Base-by-base conservation (phyloP, 768 basidiomycete genomes). In the Tylopilus plumbeoviolaceoides region DNA sequence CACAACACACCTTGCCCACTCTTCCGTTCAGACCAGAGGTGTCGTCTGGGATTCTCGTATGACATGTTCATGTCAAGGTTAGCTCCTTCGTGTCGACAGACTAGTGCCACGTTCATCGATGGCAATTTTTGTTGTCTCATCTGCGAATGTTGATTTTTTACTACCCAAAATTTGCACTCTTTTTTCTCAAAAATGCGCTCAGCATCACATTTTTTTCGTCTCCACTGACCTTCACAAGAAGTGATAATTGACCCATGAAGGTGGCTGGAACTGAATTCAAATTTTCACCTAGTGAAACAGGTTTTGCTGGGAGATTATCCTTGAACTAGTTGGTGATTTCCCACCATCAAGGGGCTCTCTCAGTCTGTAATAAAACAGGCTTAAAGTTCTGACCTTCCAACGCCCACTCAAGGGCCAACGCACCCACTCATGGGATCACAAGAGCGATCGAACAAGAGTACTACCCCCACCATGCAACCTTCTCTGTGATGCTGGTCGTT, bases 311-410 rank as follows among this genome's bases (percentile, higher is more conserved):
- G 15, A 51, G 18, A 38, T 27, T 43, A 7, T 36, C 30, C 42
- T 23, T 4, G 38, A 33, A 15, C 46, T 20, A 23, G 15, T 17
- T 20, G 47, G 51, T 31, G 39, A n/a, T 48, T 65, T 63, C 51
- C 61, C 55, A 47, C 57, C 41, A 0, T 56, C 50, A 10, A 28
- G 15, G 25, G 30, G 14, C n/a, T 12, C 14, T n/a, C 33, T 28
- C 9, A 20, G 40, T 40, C 40, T 25, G 39, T n/a, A 17, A 38
- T 44, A 48, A 47, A 47, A 25, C 11, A 17, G 1, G 1, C 10
- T 3, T 21, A 11, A 21, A n/a, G 30, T 8, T 7, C 20, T 46
- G n/a, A 20, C n/a, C 6, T 25, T 47, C 12, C 15, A 30, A 4
- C 4, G 7, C 11, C 12, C 39, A 28, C 21, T 5, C 30, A 30